Evolutionary conservation across 2,329 filamentous ascomycete genomes (phyloP).

Genomic region (Aureobasidium melanogenum): DNA sequence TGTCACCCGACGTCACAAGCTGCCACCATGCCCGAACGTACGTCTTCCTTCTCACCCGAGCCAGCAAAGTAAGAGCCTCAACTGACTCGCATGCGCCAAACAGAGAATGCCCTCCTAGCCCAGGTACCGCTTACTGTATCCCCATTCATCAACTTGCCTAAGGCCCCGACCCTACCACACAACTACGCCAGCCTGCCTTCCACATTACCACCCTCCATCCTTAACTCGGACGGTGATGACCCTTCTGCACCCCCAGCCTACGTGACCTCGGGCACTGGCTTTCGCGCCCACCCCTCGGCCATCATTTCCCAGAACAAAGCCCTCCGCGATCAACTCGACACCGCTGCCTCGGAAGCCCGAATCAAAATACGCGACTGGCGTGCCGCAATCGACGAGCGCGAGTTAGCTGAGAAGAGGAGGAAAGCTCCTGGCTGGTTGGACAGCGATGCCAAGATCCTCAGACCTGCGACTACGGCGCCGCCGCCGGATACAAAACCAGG

Average conservation of each 20-base stretch:
- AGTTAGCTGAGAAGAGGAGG: conserved; percentile 69
- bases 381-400: conserved; percentile 52
- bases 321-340: conserved; percentile 65
- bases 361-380: conserved; percentile 62
- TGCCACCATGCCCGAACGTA: conserved; percentile 3
- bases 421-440: conserved; percentile 77
- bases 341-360: conserved; percentile 59
- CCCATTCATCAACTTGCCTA: conserved; percentile 84
- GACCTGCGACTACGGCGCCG: conserved; percentile 47
- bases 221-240: conserved; percentile 31
- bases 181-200: conserved; percentile 88
- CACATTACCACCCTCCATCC: conserved; percentile 66
- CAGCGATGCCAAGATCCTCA: conserved; percentile 58
- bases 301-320: conserved; percentile 75
- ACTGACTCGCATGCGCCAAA: not conserved
- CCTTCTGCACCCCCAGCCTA: conserved; percentile 48
- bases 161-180: conserved; percentile 85
- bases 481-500: conserved; percentile 11
- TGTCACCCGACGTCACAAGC: not conserved
- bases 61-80: not conserved
- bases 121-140: conserved; percentile 92
- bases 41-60: not conserved
- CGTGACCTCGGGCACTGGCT: conserved; percentile 65
- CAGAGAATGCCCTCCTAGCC: conserved; percentile 67
- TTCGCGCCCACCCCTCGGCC: conserved; percentile 77